Evolutionary conservation across 2,329 filamentous ascomycete genomes (phyloP), one percentile per base, ranked within the genome.

Genomic region (Neofusicoccum kwambonambiense): DNA sequence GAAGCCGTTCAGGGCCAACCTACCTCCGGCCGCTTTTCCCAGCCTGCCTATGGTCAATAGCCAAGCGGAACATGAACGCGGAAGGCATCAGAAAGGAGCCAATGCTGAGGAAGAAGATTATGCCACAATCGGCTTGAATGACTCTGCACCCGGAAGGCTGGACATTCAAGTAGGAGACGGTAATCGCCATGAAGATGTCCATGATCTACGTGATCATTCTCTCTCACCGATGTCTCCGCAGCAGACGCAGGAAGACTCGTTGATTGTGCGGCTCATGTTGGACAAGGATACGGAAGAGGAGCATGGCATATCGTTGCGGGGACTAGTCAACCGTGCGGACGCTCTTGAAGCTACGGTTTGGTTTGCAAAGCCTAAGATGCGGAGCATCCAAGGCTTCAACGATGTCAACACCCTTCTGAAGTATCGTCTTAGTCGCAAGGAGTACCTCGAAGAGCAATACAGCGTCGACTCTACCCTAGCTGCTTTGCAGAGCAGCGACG

Each of bases 11-110:
- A 64, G 58, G 19, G 44, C 62, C 2, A 47, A 39, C 22, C 54
- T 52, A 12, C 54, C 37, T 2, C 63, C 63, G 2, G 52, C 63
- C 2, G 31, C 63, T 15, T 64, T 64, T n/a, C 63, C 63, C 15
- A 60, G 35, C 37, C 44, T 64, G 6, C 51, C 51, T n/a, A n/a
- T 17, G 9, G 22, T 34, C 34, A 17, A 7, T 22, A 8, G 27
- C 9, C 31, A 22, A 13, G 13, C 19, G 3, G 12, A 4, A 13
- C 12, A n/a, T 2, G 9, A 11, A n/a, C 13, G 17, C 3, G 44
- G 37, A 44, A n/a, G 5, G 31, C 11, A 12, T 34, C 8, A 27
- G 4, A 13, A 15, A 11, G 8, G 19, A 13, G 13, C 15, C 13
- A 42, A 8, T 8, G 34, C 7, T 35, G 22, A 9, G 15, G 41